A percentile compares a stretch with the other conserved stretches of the same genome.
Conservation (phyloP, 2,329 filamentous ascomycete species). For the Fusarium mangiferae region DNA sequence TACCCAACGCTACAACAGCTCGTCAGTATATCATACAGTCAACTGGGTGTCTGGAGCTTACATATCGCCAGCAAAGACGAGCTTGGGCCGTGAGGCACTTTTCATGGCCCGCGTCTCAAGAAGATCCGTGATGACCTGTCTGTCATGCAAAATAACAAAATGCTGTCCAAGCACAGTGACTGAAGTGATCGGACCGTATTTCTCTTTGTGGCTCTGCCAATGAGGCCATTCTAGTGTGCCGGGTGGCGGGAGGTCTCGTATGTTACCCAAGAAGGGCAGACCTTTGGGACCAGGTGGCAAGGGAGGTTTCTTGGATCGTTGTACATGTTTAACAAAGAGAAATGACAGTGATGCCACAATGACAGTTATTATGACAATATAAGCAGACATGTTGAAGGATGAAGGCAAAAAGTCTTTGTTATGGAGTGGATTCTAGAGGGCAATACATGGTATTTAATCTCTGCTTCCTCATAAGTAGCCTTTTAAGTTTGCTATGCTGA, state of each 20-base stretch:
- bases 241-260: slow-evolving; percentile 55
- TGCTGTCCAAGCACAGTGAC: slow-evolving; percentile 52
- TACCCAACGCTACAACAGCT: background rate
- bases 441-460: background rate
- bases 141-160: slow-evolving; percentile 53
- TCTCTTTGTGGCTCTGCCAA: slow-evolving; percentile 52
- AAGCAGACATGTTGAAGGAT: background rate
- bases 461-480: accelerated
- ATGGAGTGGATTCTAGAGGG: background rate
- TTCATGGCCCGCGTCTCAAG: background rate
- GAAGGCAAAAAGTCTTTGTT: accelerated
- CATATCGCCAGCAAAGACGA: slow-evolving; percentile 14
- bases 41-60: background rate
- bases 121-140: slow-evolving; percentile 44
- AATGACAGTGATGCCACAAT: background rate
- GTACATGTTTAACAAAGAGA: background rate
- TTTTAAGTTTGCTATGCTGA: background rate
- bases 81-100: slow-evolving; percentile 4
- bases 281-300: slow-evolving; percentile 60
- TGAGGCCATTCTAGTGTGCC: slow-evolving; percentile 49
- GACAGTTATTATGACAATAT: accelerated
- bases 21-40: background rate
- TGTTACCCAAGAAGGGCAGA: slow-evolving; percentile 60
- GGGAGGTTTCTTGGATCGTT: background rate
- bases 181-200: slow-evolving; percentile 51